A percentile compares a stretch with the other conserved stretches of the same genome.
These are phyloP conservation scores for Paracorniculantispora psalliotae DNA, from an alignment of 2,329 filamentous ascomycete genomes.

Conservation along the genomic window DNA sequence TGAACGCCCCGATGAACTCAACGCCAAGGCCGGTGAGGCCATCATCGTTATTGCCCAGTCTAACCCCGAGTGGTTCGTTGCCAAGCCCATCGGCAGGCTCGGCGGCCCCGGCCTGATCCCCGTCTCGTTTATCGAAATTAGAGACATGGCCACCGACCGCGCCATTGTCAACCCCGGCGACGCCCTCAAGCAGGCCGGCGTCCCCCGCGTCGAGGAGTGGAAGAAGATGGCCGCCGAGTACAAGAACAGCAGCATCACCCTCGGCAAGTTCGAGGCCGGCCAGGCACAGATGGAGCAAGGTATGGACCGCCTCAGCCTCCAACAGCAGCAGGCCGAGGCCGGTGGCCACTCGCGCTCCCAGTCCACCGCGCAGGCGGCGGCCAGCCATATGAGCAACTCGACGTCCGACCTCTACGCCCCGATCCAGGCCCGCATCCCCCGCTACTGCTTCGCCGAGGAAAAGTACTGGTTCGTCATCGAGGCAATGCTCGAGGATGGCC, in stretches of 20 bases:
- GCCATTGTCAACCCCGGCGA: slow-evolving; percentile 77
- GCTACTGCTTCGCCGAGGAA: slow-evolving; percentile 93
- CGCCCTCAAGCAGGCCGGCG: slow-evolving; percentile 80
- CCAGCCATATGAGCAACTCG: slow-evolving; percentile 29
- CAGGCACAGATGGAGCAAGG: slow-evolving; percentile 17
- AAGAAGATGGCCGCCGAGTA: slow-evolving; percentile 99
- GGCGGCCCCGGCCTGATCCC: slow-evolving; percentile 93
- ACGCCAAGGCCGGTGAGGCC: slow-evolving; percentile 89
- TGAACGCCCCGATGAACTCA: slow-evolving; percentile 90
- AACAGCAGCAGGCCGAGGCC: slow-evolving; percentile 20
- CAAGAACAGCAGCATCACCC: slow-evolving; percentile 96
- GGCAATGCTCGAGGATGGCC: slow-evolving; percentile 81
- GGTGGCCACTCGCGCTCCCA: neutral
- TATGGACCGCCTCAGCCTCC: slow-evolving; percentile 23
- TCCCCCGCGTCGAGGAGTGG: slow-evolving; percentile 96
- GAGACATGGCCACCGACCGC: slow-evolving; percentile 85
- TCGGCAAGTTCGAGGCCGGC: slow-evolving; percentile 78
- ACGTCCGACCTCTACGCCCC: slow-evolving; percentile 64
- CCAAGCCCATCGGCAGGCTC: slow-evolving; percentile 96
- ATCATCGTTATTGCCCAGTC: slow-evolving; percentile 99
- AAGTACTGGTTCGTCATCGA: slow-evolving; percentile 99
- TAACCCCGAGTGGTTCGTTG: slow-evolving; percentile 98
- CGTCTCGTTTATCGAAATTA: slow-evolving; percentile 92
- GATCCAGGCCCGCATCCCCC: slow-evolving; percentile 76
- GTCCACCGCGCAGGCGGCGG: neutral